Evolutionary conservation across 495 filamentous ascomycete genomes (phyloP).

Genomic region (Trichoderma gamsii): DNA sequence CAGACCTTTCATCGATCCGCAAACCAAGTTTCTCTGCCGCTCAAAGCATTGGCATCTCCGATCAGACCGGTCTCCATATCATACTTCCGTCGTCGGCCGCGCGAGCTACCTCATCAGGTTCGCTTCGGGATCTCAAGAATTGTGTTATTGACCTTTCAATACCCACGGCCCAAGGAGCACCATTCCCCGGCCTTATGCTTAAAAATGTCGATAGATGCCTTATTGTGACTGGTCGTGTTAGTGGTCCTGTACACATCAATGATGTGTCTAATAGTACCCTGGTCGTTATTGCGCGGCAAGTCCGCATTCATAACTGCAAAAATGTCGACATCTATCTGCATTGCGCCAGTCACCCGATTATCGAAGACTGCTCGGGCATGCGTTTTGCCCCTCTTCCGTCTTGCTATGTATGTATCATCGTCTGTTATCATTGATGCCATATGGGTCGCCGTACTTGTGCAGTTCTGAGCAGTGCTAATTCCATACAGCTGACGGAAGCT

Average conservation of each 20-base stretch:
- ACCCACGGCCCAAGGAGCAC: conserved; percentile 51
- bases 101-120: conserved; percentile 61
- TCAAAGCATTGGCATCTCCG: conserved; percentile 56
- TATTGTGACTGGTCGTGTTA: conserved; percentile 68
- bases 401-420: conserved; percentile 53
- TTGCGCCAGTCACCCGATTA: conserved; percentile 79
- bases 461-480: conserved; percentile 7
- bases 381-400: conserved; percentile 71
- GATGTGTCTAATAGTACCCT: conserved; percentile 65
- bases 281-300: conserved; percentile 71
- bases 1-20: conserved; percentile 31
- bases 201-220: conserved; percentile 63
- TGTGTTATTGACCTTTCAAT: conserved; percentile 77
- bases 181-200: conserved; percentile 69
- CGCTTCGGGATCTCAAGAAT: conserved; percentile 60
- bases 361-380: conserved; percentile 78
- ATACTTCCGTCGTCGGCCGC: conserved; percentile 65
- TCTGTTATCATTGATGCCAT: background rate
- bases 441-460: background rate
- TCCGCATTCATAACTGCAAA: conserved; percentile 82
- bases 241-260: conserved; percentile 78
- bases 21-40: conserved; percentile 56
- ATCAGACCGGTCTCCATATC: conserved; percentile 59
- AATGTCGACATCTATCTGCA: conserved; percentile 77
- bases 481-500: conserved; percentile 28